Base-by-base conservation (phyloP, 257 asterid genomes). In the Salvia hispanica region DNA sequence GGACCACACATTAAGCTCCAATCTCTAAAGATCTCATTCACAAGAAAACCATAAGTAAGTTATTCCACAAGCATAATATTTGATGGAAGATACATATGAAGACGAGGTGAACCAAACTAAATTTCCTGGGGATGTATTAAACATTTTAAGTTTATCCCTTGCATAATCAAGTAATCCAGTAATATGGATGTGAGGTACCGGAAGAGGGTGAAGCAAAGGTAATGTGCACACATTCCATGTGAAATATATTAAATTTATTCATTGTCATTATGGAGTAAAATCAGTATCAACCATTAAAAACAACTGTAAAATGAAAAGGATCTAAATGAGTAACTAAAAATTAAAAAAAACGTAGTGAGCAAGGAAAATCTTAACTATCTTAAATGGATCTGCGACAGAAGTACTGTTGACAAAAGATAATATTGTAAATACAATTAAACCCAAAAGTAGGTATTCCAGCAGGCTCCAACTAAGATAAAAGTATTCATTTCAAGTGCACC, bases 401-500 rank as follows among this genome's bases (percentile, higher is more conserved):
- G 16, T 28, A 39, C 21, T 5, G 50, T 72, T 57, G 69, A 56
- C 47, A 48, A 66, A 5, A 50, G 51, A 43, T 48, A 45, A 61
- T 52, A 40, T 55, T 25, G 31, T 2, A 25, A 1, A 25, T 25
- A 25, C 31, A 25, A 25, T 0, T 14, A 42, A 50, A 7, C 31
- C 12, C 40, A 42, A 3, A 66, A 31, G 6, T 6, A 60, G 53
- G 15, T 37, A 64, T 72, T 40, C 50, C 9, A 6, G n/a, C 34
- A 34, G 61, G 43, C 40, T 55, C 67, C 8, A 55, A 71, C 56
- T 44, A 39, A 31, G 34, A 44, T 56, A 68, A 64, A 25, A 73
- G 50, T 58, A 13, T 62, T 52, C 13, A 66, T 34, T 69, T 21
- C 65, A 34, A 71, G 58, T 63, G 65, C 70, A 93, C 97, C 97